These are phyloP conservation scores for Raffaelea arxii DNA, from an alignment of 2,329 filamentous ascomycete genomes.

Conservation along the genomic window DNA sequence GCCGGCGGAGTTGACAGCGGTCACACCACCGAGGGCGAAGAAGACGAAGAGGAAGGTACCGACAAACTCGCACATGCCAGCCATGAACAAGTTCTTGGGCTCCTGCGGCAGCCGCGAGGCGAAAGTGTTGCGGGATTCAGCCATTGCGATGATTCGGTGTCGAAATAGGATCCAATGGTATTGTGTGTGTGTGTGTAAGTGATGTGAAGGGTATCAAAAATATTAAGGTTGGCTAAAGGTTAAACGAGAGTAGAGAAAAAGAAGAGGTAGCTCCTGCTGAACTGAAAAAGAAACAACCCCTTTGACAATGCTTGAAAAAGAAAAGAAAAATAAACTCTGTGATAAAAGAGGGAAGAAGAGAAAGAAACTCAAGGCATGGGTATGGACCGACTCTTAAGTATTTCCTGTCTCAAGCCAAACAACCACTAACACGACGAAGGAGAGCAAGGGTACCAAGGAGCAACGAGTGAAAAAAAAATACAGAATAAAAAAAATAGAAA, in stretches of 20 bases:
- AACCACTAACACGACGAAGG: no score
- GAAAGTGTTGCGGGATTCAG: neutral
- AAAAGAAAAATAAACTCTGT: no score
- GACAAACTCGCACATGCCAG: slow-evolving; percentile 39
- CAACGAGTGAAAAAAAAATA: neutral
- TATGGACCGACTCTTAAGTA: no score
- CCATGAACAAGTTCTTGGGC: slow-evolving; percentile 25
- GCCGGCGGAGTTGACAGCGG: slow-evolving; percentile 17
- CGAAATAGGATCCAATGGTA: no score
- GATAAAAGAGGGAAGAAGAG: no score
- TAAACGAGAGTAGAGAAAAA: neutral
- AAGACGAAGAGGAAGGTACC: slow-evolving; percentile 45
- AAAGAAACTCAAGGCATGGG: no score
- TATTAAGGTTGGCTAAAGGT: neutral
- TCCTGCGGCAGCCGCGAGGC: slow-evolving; percentile 8
- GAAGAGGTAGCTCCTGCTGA: no score
- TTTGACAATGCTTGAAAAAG: no score
- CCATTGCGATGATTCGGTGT: no score
- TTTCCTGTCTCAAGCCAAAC: no score
- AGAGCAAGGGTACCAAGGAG: neutral
- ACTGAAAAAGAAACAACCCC: no score
- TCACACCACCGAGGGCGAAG: slow-evolving; percentile 19
- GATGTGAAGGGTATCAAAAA: neutral
- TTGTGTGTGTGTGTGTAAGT: no score
- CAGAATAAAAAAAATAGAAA: neutral